Conservation (phyloP, 257 asterid genomes). For the Forsythia viridissima region DNA sequence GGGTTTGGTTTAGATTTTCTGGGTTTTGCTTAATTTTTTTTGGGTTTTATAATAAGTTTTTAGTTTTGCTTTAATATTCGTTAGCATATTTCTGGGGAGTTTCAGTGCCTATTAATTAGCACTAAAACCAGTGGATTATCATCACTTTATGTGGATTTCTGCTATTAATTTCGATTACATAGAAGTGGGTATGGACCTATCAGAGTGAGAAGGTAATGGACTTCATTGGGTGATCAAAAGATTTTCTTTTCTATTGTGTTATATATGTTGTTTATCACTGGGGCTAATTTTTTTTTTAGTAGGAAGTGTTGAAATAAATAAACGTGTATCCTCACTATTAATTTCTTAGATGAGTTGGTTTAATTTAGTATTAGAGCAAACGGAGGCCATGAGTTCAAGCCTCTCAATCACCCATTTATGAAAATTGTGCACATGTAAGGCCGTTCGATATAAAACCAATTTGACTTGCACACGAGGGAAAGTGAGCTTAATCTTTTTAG, state of each 20-base stretch:
- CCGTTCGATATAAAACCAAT: neutral
- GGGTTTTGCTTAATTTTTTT: conserved; percentile 26
- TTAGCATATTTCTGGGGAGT: conserved; percentile 9
- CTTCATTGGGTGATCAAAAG: conserved; percentile 6
- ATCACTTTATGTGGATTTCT: neutral
- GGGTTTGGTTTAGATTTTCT: conserved; percentile 16
- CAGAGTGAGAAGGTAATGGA: conserved; percentile 2
- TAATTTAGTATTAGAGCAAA: neutral
- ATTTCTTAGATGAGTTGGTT: conserved; percentile 2
- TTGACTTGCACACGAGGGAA: neutral
- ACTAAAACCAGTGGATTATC: neutral
- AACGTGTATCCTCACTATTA: neutral
- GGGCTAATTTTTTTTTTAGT: neutral
- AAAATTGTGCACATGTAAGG: neutral
- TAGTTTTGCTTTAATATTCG: conserved; percentile 21
- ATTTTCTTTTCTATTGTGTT: neutral
- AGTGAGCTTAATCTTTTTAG: neutral
- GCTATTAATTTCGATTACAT: neutral
- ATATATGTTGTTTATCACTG: neutral
- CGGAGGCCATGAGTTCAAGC: neutral
- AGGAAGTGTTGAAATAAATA: neutral
- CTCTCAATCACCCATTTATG: neutral
- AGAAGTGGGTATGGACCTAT: conserved; percentile 20
- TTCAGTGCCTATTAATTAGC: neutral
- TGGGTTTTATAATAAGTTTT: conserved; percentile 15